A percentile compares a stretch with the other conserved stretches of the same genome.
Evolutionary conservation across 441 rosid genomes (phyloP).

Genomic region (Syzygium syzygioides): DNA sequence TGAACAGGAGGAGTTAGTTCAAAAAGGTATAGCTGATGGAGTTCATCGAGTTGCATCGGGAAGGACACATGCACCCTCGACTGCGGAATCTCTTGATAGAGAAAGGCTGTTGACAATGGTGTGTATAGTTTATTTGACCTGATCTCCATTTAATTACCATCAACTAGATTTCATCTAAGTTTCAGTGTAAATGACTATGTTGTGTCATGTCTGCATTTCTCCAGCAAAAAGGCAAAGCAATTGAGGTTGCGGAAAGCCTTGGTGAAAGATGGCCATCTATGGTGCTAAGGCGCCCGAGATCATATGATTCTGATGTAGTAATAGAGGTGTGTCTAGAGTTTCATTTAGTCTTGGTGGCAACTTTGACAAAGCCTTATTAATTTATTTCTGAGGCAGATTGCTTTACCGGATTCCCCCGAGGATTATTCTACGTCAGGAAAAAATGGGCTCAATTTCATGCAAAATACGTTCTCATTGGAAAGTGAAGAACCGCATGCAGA

Average conservation of each 20-base stretch:
- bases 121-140: not conserved
- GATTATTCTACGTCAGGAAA: constrained; percentile 22
- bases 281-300: constrained; percentile 31
- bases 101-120: constrained; percentile 19
- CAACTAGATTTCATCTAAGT: not conserved
- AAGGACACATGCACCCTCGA: not conserved
- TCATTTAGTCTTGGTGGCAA: constrained; percentile 3
- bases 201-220: not conserved
- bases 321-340: constrained; percentile 42
- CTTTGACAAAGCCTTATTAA: not conserved
- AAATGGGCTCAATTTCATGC: constrained; percentile 20
- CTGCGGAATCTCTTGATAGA: constrained; percentile 14
- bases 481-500: constrained; percentile 14
- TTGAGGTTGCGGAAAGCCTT: constrained; percentile 45
- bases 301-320: constrained; percentile 54
- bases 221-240: constrained; percentile 55
- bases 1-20: constrained; percentile 11
- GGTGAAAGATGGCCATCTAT: constrained; percentile 48
- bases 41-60: constrained; percentile 1
- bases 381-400: constrained; percentile 34
- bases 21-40: constrained; percentile 5
- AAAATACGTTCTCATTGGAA: constrained; percentile 7
- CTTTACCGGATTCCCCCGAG: constrained; percentile 35
- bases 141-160: not conserved
- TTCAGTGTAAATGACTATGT: not conserved